Base-by-base conservation (phyloP, 805 yeast genomes). In the Cyberlindnera meyerae region DNA sequence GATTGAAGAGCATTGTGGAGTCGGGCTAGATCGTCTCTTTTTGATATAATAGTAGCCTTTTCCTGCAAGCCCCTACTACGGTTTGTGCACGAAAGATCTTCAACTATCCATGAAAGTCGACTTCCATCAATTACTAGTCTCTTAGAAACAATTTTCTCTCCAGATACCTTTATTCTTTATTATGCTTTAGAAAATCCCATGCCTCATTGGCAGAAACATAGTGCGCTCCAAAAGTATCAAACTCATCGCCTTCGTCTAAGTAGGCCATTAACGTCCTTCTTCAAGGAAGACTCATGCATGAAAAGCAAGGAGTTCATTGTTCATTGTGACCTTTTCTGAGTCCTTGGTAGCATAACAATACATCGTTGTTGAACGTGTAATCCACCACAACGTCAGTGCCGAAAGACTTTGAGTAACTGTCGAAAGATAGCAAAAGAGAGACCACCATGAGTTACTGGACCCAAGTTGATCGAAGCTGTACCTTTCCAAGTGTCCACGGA, bases 371-470 rank as follows among this genome's bases (percentile, higher is more conserved):
- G n/a, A n/a, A n/a, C n/a, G n/a, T 62, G 47, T 73, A 73, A 44
- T 79, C 82, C 39, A 73, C 62, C 12, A 68, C 60, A 21, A 59
- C 63, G 41, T 66, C 71, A 18, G 79, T 81, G 43, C 82, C 82
- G 20, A 70, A 47, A 1, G 51, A 38, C 47, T 63, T 65, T 43
- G 76, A 51, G 33, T 49, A 51, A 11, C 60, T 60, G 42, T 60
- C 62, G 52, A 75, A 78, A 52, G 27, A 77, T 52, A n/a, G 82
- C 83, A 22, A 74, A 66, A n/a, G 66, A 68, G 22, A 62, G 65
- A 18, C 71, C 72, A 15, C 57, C 60, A 26, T 57, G 52, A n/a
- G 36, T 24, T 4, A 77, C n/a, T n/a, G n/a, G 61, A 22, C 81
- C 73, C 26, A 77, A 51, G 18, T 56, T 44, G 14, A 54, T 40